These are phyloP conservation scores for Nasturtium officinale DNA, from an alignment of 345 rosid species.

Conservation along the genomic window DNA sequence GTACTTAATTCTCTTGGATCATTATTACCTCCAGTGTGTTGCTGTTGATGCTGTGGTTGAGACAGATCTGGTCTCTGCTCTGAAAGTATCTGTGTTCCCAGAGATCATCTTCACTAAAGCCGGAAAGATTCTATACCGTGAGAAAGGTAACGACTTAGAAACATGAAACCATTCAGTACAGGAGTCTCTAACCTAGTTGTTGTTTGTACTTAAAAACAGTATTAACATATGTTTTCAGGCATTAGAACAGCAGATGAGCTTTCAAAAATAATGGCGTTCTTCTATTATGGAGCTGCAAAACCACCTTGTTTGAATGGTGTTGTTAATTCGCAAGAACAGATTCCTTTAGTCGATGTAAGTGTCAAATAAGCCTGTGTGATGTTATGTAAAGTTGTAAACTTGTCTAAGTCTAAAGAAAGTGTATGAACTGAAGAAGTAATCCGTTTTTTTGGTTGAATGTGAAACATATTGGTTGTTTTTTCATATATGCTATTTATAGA, in stretches of 20 bases:
- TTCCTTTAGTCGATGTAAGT: conserved; percentile 54
- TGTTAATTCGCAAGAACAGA: conserved; percentile 51
- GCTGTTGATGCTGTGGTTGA: conserved; percentile 84
- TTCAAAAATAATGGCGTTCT: conserved; percentile 86
- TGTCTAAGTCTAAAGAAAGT: neutral
- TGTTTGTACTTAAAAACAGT: neutral
- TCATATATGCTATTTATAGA: conserved; percentile 38
- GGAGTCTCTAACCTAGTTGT: neutral
- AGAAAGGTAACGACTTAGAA: conserved; percentile 56
- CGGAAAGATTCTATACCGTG: conserved; percentile 82
- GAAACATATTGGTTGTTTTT: neutral
- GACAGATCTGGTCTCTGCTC: conserved; percentile 69
- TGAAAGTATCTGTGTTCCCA: conserved; percentile 66
- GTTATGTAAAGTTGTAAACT: conserved; percentile 21
- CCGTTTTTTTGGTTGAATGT: conserved; percentile 13
- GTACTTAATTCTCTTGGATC: conserved; percentile 8
- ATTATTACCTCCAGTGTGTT: conserved; percentile 58
- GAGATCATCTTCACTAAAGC: conserved; percentile 84
- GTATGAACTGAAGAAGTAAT: conserved; percentile 20
- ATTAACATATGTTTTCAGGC: conserved; percentile 47
- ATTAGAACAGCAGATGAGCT: conserved; percentile 70
- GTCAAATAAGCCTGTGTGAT: neutral
- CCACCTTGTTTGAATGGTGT: conserved; percentile 58
- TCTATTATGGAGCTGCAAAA: conserved; percentile 86
- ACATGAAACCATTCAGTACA: neutral